These are phyloP conservation scores for Fusarium bactridioides DNA, from an alignment of 2,329 filamentous ascomycete species.

Conservation along the genomic window DNA sequence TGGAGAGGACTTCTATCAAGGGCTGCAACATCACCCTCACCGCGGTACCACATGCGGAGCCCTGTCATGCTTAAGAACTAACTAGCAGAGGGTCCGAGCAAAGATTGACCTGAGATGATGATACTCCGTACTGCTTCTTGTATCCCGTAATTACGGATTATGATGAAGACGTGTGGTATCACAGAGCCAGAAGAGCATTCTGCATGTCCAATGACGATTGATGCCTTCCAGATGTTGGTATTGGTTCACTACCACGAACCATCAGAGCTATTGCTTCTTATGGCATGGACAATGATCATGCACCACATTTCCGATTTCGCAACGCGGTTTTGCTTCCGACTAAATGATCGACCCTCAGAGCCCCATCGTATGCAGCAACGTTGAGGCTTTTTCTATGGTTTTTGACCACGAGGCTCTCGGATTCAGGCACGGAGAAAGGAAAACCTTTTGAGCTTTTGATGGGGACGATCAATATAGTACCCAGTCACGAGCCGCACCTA, in stretches of 20 bases:
- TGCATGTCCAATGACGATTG: not conserved
- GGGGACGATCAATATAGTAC: not conserved
- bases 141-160: slow-evolving; percentile 9
- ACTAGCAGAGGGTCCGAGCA: slow-evolving; percentile 31
- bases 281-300: not conserved
- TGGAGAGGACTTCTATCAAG: slow-evolving; percentile 19
- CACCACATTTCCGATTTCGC: slow-evolving; percentile 17
- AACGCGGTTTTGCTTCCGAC: slow-evolving; percentile 7
- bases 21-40: slow-evolving; percentile 26
- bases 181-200: not conserved
- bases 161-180: not conserved
- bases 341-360: slow-evolving; percentile 4
- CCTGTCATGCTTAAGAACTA: slow-evolving; percentile 6
- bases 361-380: slow-evolving; percentile 25
- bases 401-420: not conserved
- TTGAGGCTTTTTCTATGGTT: slow-evolving; percentile 17
- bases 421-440: not conserved
- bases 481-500: not conserved
- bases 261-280: not conserved
- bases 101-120: slow-evolving; percentile 9
- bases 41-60: slow-evolving; percentile 23
- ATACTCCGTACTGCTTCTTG: not conserved
- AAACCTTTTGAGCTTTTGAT: not conserved
- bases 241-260: not conserved
- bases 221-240: not conserved